These are phyloP conservation scores for Rhodamnia argentea DNA, from an alignment of 345 rosid species.

Conservation along the genomic window DNA sequence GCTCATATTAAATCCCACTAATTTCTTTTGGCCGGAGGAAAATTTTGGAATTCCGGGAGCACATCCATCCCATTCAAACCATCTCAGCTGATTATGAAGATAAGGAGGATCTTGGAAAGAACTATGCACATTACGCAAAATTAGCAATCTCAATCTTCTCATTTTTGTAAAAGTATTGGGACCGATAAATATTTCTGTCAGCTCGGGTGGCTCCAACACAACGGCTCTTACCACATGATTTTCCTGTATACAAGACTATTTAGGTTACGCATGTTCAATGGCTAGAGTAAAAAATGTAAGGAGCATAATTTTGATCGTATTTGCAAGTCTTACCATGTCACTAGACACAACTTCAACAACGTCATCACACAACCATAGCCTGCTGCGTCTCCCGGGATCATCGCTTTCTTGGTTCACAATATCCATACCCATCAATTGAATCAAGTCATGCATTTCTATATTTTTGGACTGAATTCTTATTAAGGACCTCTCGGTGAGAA, in stretches of 20 bases:
- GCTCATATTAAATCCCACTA: background rate
- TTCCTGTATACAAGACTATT: too few species aligned
- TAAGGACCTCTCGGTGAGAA: too few species aligned
- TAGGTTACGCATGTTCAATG: too few species aligned
- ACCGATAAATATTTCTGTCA: background rate
- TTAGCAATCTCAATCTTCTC: background rate
- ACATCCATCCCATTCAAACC: background rate
- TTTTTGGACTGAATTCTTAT: too few species aligned
- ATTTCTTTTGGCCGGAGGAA: background rate
- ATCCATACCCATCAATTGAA: too few species aligned
- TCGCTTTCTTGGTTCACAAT: background rate
- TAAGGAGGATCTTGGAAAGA: background rate
- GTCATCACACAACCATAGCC: background rate
- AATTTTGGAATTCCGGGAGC: background rate
- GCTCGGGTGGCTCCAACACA: background rate
- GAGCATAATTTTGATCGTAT: too few species aligned
- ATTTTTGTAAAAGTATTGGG: background rate
- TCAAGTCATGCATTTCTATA: too few species aligned
- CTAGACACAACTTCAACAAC: background rate
- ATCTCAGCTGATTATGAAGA: background rate
- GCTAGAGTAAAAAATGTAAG: too few species aligned
- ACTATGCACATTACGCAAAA: background rate
- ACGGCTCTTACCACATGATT: background rate
- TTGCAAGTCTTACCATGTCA: background rate
- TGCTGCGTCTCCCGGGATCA: background rate